Base-by-base conservation (phyloP, 2,329 filamentous ascomycete species). In the Exophiala bonariae region DNA sequence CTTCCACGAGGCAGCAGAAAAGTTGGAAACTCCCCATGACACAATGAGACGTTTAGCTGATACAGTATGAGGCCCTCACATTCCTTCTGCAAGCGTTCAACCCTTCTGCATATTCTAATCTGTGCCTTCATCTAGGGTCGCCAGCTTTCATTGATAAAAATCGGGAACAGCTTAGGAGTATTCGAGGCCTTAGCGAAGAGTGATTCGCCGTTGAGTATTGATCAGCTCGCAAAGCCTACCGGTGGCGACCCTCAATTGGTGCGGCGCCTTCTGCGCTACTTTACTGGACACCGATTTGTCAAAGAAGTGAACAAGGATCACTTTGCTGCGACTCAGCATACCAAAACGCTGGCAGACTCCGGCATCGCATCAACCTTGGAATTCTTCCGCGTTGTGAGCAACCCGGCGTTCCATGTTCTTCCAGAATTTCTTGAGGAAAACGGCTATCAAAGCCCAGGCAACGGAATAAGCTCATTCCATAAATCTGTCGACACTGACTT, bases 261-360 rank as follows among this genome's bases (percentile, higher is more conserved):
- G 3, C 6, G 13, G 13, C 42, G 42, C 4, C 23, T 63, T 14
- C 50, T 61, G 20, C 59, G 61, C 16, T 58, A 60, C 30, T 37
- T 61, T n/a, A 55, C 56, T 1, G 51, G 54, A 5, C 49, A 31
- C n/a, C 23, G 47, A 11, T 20, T 55, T 13, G 16, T 45, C 3
- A 23, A 6, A 4, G 33, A 45, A 17, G 49, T 42, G 0, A 37
- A 19, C 9, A 42, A 50, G 31, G 50, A 59, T 20, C 19, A n/a
- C 2, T 59, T 57, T 41, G 43, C 36, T 1, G 53, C 53, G n/a
- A 59, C 47, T 19, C 51, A 50, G 7, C 34, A 48, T 13, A 59
- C 57, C 10, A 46, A 46, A 17, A 44, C 45, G 16, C 36, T 59
- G 23, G 45, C 44, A 13, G 36, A 49, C 16, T 22, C 39, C 9